phyloP scores from a whole-genome alignment of 2,329 filamentous ascomycete genomes.

The Trichoderma endophyticum region DNA sequence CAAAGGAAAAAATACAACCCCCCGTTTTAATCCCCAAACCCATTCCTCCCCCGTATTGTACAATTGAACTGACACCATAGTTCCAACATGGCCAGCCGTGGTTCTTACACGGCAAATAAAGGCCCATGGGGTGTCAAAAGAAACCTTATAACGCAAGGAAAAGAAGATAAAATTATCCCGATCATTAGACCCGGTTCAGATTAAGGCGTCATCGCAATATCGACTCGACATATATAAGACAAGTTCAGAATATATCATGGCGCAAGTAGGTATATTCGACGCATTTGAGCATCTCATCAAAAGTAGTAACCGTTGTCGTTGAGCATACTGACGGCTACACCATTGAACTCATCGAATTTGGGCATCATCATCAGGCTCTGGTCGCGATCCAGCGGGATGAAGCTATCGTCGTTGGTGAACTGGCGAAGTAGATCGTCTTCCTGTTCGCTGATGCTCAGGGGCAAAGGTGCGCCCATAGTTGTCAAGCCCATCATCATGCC shows the following conservation, averaged over 20 bases:
- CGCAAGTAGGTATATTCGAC: background rate
- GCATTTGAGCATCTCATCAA: slow-evolving; percentile 40
- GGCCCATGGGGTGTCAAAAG: background rate
- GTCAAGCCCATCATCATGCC: slow-evolving; percentile 34
- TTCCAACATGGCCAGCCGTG: slow-evolving; percentile 13
- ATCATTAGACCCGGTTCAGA: slow-evolving; percentile 14
- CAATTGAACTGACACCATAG: slow-evolving; percentile 17
- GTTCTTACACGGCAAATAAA: background rate
- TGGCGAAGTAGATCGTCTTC: slow-evolving; percentile 45
- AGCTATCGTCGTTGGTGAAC: slow-evolving; percentile 43
- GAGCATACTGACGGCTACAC: slow-evolving; percentile 50
- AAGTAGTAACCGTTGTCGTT: slow-evolving; percentile 51
- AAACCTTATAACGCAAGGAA: slow-evolving; percentile 2
- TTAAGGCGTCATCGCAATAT: slow-evolving; percentile 13
- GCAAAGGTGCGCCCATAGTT: slow-evolving; percentile 33
- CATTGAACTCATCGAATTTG: slow-evolving; percentile 55
- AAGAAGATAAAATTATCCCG: slow-evolving; percentile 16
- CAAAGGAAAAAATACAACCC: slow-evolving; percentile 2
- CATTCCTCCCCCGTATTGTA: slow-evolving; percentile 18
- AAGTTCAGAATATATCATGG: background rate
- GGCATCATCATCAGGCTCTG: slow-evolving; percentile 48
- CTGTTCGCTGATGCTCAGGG: slow-evolving; percentile 35
- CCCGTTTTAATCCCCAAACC: slow-evolving; percentile 13
- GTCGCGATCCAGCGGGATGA: slow-evolving; percentile 45
- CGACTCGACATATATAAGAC: slow-evolving; percentile 12